Base-by-base conservation (phyloP, 768 basidiomycete genomes). In the Dioszegia crocea region DNA sequence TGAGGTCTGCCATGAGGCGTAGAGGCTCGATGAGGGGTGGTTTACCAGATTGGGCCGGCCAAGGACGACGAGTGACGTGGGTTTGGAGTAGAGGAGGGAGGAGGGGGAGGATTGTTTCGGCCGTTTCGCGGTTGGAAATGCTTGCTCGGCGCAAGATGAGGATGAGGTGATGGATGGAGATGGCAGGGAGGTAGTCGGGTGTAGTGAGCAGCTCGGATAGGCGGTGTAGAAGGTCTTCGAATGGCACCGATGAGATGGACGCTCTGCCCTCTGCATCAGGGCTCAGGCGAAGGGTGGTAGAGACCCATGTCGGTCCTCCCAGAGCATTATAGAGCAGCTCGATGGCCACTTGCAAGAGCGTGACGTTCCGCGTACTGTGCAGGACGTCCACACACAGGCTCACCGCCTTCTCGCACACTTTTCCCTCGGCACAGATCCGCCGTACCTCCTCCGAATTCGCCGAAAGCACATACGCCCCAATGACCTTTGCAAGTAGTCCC, bases 401-500 rank as follows among this genome's bases (percentile, higher is more conserved):
- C 12, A 73, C 43, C 17, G 53, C 63, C 46, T 59, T 66, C 44
- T 63, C 52, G 26, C 52, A 29, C 26, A 63, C 55, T 43, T 54
- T 48, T 8, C 40, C 39, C 3, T 59, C 45, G 11, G 31, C 40
- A 4, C 39, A 41, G 23, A 41, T 27, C n/a, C 33, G 53, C 23
- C 24, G 16, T 1, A 62, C 48, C 27, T 48, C 48, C 9, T 59
- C 52, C 8, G 33, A n/a, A 9, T 56, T 57, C 3, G 38, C 23
- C 40, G 14, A n/a, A 17, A 24, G 9, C 46, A 46, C 39, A 44
- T 51, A 43, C 17, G 26, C 36, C 48, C 36, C 26, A 76, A 83
- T 79, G 47, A 92, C 83, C 29, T 82, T 81, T 0, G 82, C 81
- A 1, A 94, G 77, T 2, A 93, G 80, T 5, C 84, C 83, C 17